Evolutionary conservation across 345 rosid genomes (phyloP), one percentile per base, ranked within the genome.

Genomic region (Euphorbia tirucalli): DNA sequence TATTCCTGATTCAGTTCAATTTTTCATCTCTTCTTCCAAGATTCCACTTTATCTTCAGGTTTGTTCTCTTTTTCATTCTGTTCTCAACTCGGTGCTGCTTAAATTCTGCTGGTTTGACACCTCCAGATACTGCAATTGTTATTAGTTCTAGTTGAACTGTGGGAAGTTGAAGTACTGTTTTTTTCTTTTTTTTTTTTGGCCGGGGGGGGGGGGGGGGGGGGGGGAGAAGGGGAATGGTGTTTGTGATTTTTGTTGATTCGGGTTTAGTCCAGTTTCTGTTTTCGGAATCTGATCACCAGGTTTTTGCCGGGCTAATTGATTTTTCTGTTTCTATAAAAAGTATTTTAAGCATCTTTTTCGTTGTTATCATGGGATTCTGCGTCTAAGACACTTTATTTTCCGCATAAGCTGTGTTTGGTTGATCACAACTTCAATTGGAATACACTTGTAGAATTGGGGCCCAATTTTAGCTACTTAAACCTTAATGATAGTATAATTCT

Each of bases 321-420:
- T n/a, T n/a, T n/a, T n/a, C n/a, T n/a, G n/a, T n/a, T n/a, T n/a
- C n/a, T n/a, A n/a, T n/a, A n/a, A n/a, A 41, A 41, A 41, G 11
- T 19, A 30, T 31, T 48, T 35, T 7, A 61, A 39, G 58, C 21
- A 50, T 14, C 68, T 35, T 71, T 49, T 70, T 60, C 37, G 50
- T 58, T 70, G 43, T 41, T 61, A 57, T 65, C 37, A 7, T 65
- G 25, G 43, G 82, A 72, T 79, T 41, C 56, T 66, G 76, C 68
- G 66, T 63, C 68, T 75, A 65, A 49, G 78, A n/a, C 49, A 65
- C 71, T 67, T 57, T 71, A 71, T 44, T n/a, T n/a, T n/a, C n/a
- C n/a, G n/a, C n/a, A n/a, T 50, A 57, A 67, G 59, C 66, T 52
- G 32, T 39, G 69, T 60, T 75, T 75, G 68, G 69, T 72, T 70